Base-by-base conservation (phyloP, 2,329 filamentous ascomycete species). In the Sarocladium brachiariae region DNA sequence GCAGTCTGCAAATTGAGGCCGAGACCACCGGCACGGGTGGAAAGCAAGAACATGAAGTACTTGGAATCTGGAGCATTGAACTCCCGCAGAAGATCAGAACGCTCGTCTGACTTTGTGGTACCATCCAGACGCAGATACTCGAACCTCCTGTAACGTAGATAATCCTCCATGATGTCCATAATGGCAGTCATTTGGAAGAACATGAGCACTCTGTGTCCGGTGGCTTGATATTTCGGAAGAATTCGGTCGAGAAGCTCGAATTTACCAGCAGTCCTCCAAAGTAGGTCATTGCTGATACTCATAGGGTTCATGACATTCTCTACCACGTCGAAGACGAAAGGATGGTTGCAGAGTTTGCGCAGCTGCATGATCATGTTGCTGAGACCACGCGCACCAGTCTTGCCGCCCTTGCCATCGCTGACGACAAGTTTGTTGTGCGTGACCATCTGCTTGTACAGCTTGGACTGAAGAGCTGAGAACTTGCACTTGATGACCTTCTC, bases 131-230 rank as follows among this genome's bases (percentile, higher is more conserved):
- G 90, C 57, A 99, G 77, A 65, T 95, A 99, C 62, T 87, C 78
- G 58, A 96, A 77, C 43, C 85, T 86, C 56, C 89, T 81, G 62
- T 89, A 86, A 3, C 92, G 86, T 55, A 99, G 71, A 66, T 95
- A 99, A 66, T 99, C 93, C 61, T 99, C 93, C 93, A 99, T 97
- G 63, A 99, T 99, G 70, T 99, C 96, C 93, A 99, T 99, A 65
- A 99, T 99, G 55, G 95, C 91, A 3, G 93, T 99, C 93, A 99
- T 99, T 68, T 99, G 93, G 78, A 99, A 99, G 80, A 99, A 99
- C 87, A 99, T 97, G 66, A 99, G 77, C 24, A 97, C 90, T 69
- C 93, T 87, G 80, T 99, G 93, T 14, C 89, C 89, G 1, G 89
- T 91, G 2, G 80, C 84, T 59, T 88, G 81, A 69, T 99, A 97